Evolutionary conservation across 176 grass and related monocot genomes (phyloP), one percentile per base, ranked within the genome.

Genomic region (Oryza meyeriana): DNA sequence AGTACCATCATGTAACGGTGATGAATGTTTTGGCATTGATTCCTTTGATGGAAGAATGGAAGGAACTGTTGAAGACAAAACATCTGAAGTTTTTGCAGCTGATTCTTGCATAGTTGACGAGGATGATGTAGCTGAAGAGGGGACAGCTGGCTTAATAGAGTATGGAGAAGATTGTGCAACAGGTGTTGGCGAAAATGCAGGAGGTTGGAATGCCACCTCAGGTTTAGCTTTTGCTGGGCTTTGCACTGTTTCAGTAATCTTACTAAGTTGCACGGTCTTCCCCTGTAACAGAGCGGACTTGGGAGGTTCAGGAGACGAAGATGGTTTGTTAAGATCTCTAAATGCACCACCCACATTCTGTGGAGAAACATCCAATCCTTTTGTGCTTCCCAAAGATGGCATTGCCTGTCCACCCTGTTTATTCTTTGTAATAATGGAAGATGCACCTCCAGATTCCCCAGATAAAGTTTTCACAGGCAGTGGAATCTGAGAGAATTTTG

Each of bases 221-320:
- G 86, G 52, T 84, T 63, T 75, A 66, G 74, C 74, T 85, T 80
- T 83, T 79, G 31, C 66, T 42, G 69, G 70, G 66, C 45, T 81
- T 52, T 87, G 80, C 30, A 65, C 35, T 71, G 25, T 64, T 62
- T 66, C 61, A 64, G 45, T 70, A 29, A 72, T 44, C 39, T 63
- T 72, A 74, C 61, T 77, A 71, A 40, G 65, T 70, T 86, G 81
- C 75, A 50, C 74, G 71, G 63, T 79, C 52, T 76, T 86, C 35
- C 67, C 83, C 58, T 62, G 77, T 84, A 78, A 38, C 64, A 77
- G 31, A 74, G 26, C 50, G 63, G 76, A n/a, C 48, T 76, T 71
- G 71, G 73, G 65, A 76, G 81, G 79, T 82, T 76, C 75, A 61
- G 73, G 75, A 72, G 86, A 72, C 32, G 85, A 68, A 87, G 86